Conservation (phyloP, 805 yeast species). For the Nakazawaea wickerhamii region DNA sequence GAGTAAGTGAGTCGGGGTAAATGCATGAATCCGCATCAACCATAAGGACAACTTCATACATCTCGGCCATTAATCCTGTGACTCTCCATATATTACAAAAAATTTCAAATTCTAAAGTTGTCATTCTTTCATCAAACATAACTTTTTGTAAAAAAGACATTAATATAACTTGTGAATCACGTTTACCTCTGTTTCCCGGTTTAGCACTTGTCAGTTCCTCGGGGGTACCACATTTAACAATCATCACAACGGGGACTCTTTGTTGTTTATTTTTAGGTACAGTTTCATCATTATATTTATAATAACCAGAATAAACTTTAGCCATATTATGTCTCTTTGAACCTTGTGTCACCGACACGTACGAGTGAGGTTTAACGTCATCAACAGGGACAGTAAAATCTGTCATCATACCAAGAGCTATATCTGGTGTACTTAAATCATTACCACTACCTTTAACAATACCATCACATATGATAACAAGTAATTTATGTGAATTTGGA, state of each 20-base stretch:
- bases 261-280: conserved; percentile 80
- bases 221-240: conserved; percentile 88
- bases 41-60: conserved; percentile 80
- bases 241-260: conserved; percentile 69
- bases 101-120: conserved; percentile 78
- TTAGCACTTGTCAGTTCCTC: conserved; percentile 63
- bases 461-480: conserved; percentile 89
- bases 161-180: conserved; percentile 87
- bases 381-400: conserved; percentile 67
- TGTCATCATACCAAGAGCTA: conserved; percentile 81
- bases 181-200: conserved; percentile 95
- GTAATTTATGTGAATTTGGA: conserved; percentile 89
- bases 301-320: conserved; percentile 90
- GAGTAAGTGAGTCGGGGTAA: conserved; percentile 81
- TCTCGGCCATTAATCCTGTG: conserved; percentile 80
- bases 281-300: conserved; percentile 73
- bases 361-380: conserved; percentile 75
- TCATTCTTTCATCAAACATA: conserved; percentile 92
- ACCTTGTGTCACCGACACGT: conserved; percentile 95
- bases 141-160: conserved; percentile 87
- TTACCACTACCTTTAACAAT: conserved; percentile 92
- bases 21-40: conserved; percentile 94
- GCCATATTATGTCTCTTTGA: conserved; percentile 96
- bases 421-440: conserved; percentile 82
- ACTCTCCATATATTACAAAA: conserved; percentile 70